phyloP scores from a whole-genome alignment of 2,329 filamentous ascomycete species.

The Elsinoe batatas region DNA sequence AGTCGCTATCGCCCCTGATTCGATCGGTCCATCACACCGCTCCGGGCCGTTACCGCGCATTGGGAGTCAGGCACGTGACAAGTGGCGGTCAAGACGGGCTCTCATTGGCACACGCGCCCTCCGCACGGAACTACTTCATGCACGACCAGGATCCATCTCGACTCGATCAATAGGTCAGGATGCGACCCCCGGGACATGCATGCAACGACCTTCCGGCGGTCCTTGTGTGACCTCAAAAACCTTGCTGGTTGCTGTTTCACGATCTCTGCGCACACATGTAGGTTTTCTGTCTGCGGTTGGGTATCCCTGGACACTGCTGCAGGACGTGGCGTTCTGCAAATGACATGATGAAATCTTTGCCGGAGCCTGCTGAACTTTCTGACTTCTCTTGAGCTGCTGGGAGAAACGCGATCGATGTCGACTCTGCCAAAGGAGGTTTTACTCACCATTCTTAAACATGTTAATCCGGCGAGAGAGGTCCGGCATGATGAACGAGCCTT shows the following conservation, averaged over 20 bases:
- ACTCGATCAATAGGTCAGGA: neutral
- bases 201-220: neutral
- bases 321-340: neutral
- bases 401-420: constrained; percentile 18
- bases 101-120: neutral
- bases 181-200: neutral
- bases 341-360: constrained; percentile 14
- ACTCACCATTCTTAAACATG: constrained; percentile 41
- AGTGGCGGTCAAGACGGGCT: neutral
- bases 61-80: neutral
- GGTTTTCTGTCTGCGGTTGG: neutral
- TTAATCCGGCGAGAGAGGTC: constrained; percentile 43
- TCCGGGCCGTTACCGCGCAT: constrained; percentile 6
- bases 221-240: constrained; percentile 2
- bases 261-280: neutral
- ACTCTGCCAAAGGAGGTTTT: constrained; percentile 42
- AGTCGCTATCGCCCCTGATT: neutral
- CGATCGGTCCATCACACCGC: neutral
- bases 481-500: constrained; percentile 41
- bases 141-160: neutral
- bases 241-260: neutral
- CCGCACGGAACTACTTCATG: neutral
- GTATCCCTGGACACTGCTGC: neutral
- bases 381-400: neutral
- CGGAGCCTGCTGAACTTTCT: neutral